Conservation (phyloP, 768 basidiomycete species). For the Termitomyces sp. region DNA sequence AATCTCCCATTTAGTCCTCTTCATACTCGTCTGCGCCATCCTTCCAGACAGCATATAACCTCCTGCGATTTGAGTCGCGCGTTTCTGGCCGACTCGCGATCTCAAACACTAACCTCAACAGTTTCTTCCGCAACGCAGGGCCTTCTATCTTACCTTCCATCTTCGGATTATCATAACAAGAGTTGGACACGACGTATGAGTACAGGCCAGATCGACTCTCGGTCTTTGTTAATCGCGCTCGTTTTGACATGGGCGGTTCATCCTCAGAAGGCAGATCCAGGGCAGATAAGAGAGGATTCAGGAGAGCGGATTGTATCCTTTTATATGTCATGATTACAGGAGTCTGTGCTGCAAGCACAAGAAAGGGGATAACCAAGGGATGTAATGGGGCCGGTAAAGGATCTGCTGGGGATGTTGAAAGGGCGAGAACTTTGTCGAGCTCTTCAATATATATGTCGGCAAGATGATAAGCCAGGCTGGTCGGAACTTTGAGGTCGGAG, state of each 20-base stretch:
- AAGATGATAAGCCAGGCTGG: constrained; percentile 78
- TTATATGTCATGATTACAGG: constrained; percentile 60
- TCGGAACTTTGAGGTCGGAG: constrained; percentile 66
- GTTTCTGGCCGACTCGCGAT: constrained; percentile 71
- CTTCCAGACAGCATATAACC: constrained; percentile 81
- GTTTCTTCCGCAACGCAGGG: constrained; percentile 38
- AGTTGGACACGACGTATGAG: constrained; percentile 44
- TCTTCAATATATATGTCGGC: constrained; percentile 90
- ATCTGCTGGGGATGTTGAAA: constrained; percentile 36
- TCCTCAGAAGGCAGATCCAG: constrained; percentile 33
- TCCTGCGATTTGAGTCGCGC: constrained; percentile 73
- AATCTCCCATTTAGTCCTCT: constrained; percentile 20
- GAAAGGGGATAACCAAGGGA: constrained; percentile 62
- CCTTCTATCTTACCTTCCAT: constrained; percentile 31
- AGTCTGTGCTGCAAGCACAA: constrained; percentile 65
- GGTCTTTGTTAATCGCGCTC: constrained; percentile 28
- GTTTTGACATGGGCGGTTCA: constrained; percentile 41
- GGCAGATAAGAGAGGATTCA: constrained; percentile 62
- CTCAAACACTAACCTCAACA: constrained; percentile 66
- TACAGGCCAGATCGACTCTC: constrained; percentile 26
- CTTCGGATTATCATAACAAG: constrained; percentile 39
- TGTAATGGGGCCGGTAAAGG: constrained; percentile 31
- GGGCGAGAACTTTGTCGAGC: constrained; percentile 59
- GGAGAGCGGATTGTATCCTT: constrained; percentile 63
- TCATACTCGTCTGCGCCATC: constrained; percentile 40